Evolutionary conservation across 176 grass and related monocot genomes (phyloP).

Genomic region (Oryza glumipatula): DNA sequence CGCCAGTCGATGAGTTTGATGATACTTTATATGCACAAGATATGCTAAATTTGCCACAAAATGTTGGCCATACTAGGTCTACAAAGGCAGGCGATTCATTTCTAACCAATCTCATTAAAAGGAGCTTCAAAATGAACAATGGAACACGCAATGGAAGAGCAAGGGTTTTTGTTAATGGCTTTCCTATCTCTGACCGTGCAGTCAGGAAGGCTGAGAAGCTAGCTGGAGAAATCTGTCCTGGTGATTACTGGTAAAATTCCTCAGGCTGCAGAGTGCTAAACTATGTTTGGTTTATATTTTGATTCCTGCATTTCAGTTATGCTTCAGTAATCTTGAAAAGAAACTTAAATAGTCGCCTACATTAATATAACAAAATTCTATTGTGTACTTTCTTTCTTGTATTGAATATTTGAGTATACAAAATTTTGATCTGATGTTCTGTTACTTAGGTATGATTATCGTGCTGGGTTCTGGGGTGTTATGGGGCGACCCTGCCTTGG

Average conservation of each 20-base stretch:
- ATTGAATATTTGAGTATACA: constrained; percentile 17
- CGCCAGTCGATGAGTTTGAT: constrained; percentile 60
- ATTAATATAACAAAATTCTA: background rate
- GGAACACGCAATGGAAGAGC: constrained; percentile 43
- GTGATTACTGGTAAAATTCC: constrained; percentile 82
- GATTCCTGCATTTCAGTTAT: constrained; percentile 35
- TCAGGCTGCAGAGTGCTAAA: background rate
- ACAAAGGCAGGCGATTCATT: constrained; percentile 71
- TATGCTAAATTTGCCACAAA: constrained; percentile 43
- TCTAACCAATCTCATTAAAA: constrained; percentile 85
- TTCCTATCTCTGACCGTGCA: constrained; percentile 65
- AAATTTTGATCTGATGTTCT: constrained; percentile 27
- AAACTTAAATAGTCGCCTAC: background rate
- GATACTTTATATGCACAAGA: constrained; percentile 49
- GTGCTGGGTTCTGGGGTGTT: constrained; percentile 93
- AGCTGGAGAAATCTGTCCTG: constrained; percentile 73
- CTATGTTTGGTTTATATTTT: constrained; percentile 16
- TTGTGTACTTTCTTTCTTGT: background rate
- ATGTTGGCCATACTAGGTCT: constrained; percentile 42
- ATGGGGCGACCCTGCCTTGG: constrained; percentile 79
- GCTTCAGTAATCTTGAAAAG: constrained; percentile 21
- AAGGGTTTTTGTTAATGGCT: constrained; percentile 81
- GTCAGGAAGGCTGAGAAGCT: constrained; percentile 87
- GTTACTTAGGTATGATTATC: constrained; percentile 76
- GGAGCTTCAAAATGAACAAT: constrained; percentile 71